These are phyloP conservation scores for Colletotrichum sp. DNA, from an alignment of 2,329 filamentous ascomycete species.

Conservation along the genomic window DNA sequence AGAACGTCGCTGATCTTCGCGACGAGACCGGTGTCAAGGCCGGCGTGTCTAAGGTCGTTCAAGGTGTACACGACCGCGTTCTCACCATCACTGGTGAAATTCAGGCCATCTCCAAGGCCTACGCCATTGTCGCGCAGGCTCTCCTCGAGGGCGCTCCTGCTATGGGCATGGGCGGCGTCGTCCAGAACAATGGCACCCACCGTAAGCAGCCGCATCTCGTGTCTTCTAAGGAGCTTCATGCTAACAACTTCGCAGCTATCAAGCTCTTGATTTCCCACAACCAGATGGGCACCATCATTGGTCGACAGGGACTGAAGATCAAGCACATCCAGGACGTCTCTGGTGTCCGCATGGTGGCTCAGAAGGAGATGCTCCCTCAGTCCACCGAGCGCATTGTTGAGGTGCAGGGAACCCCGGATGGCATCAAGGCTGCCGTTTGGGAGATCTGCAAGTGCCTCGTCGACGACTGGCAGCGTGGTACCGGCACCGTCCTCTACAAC, in stretches of 20 bases:
- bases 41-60: slow-evolving; percentile 98
- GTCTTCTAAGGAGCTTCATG: background rate
- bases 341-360: slow-evolving; percentile 97
- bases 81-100: slow-evolving; percentile 92
- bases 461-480: slow-evolving; percentile 97
- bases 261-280: slow-evolving; percentile 99
- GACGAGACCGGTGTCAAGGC: slow-evolving; percentile 98
- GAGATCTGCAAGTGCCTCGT: slow-evolving; percentile 99
- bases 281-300: slow-evolving; percentile 99
- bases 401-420: slow-evolving; percentile 91
- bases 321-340: slow-evolving; percentile 99
- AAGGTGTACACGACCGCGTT: slow-evolving; percentile 95
- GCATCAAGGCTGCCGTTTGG: slow-evolving; percentile 96
- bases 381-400: slow-evolving; percentile 98
- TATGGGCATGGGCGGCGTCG: slow-evolving; percentile 93
- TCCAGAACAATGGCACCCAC: slow-evolving; percentile 89
- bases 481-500: slow-evolving; percentile 97
- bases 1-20: slow-evolving; percentile 96
- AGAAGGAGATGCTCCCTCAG: slow-evolving; percentile 99
- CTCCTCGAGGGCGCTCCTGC: slow-evolving; percentile 92
- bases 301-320: slow-evolving; percentile 95
- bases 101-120: slow-evolving; percentile 88
- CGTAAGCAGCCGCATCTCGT: slow-evolving; percentile 64
- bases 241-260: slow-evolving; percentile 68
- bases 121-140: slow-evolving; percentile 89